These are phyloP conservation scores for Cryomyces antarcticus DNA, from an alignment of 495 filamentous ascomycete genomes.

Conservation along the genomic window DNA sequence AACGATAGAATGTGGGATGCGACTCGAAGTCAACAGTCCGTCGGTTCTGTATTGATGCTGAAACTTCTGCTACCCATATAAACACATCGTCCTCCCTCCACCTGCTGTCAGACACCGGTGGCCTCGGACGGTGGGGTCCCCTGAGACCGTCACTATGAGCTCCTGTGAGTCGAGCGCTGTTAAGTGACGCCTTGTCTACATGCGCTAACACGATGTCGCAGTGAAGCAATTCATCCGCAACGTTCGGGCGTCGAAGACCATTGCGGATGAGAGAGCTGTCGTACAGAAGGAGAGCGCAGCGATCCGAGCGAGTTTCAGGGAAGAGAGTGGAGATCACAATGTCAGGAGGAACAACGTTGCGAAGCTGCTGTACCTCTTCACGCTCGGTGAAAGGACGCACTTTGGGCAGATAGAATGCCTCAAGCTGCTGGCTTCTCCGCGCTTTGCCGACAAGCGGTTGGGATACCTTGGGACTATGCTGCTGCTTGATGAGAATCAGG, in stretches of 20 bases:
- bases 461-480: constrained; percentile 95
- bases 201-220: constrained; percentile 23
- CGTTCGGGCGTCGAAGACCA: constrained; percentile 93
- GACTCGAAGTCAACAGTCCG: too few relatives aligned
- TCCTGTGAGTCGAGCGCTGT: constrained; percentile 31
- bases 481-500: constrained; percentile 92
- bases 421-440: constrained; percentile 87
- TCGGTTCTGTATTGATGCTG: too few relatives aligned
- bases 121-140: neutral
- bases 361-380: constrained; percentile 94
- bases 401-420: constrained; percentile 99
- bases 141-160: constrained; percentile 32
- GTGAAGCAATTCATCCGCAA: constrained; percentile 99
- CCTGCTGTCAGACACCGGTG: too few relatives aligned
- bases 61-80: too few relatives aligned
- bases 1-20: too few relatives aligned
- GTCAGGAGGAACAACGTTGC: constrained; percentile 94
- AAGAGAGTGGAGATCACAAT: constrained; percentile 82
- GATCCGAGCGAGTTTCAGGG: constrained; percentile 87
- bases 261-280: constrained; percentile 92
- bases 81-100: too few relatives aligned
- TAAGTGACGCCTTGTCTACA: too few relatives aligned
- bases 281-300: constrained; percentile 98
- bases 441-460: constrained; percentile 92
- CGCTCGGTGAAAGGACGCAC: constrained; percentile 92